These are phyloP conservation scores for Yamadazyma membranifaciens DNA, from an alignment of 1,139 yeast genomes.

Conservation along the genomic window DNA sequence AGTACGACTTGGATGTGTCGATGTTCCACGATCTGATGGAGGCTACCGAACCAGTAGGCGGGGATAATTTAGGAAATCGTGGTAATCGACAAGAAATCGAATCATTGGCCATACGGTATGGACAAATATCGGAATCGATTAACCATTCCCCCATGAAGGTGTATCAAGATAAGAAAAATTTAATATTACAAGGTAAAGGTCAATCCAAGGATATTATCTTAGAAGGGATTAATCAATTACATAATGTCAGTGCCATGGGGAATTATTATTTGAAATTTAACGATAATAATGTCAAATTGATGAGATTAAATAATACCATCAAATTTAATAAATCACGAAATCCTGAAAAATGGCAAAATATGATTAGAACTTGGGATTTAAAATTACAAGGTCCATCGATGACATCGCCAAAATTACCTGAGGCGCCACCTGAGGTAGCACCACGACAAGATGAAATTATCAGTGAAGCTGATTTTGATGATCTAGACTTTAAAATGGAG, in stretches of 20 bases:
- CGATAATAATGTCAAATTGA: slow-evolving; percentile 16
- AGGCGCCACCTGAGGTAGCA: too few species aligned
- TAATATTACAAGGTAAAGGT: slow-evolving; percentile 25
- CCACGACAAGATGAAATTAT: slow-evolving; percentile 19
- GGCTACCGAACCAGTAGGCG: slow-evolving; percentile 5
- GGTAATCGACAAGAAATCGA: slow-evolving; percentile 6
- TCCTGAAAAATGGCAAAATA: slow-evolving; percentile 19
- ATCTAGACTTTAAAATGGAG: slow-evolving; percentile 22
- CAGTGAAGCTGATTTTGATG: slow-evolving; percentile 40
- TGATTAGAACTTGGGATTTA: slow-evolving; percentile 12
- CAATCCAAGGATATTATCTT: slow-evolving; percentile 29
- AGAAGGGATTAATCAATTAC: slow-evolving; percentile 39
- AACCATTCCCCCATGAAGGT: slow-evolving; percentile 35
- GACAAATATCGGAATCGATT: slow-evolving; percentile 45
- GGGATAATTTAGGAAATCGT: slow-evolving; percentile 6
- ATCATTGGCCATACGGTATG: slow-evolving; percentile 39
- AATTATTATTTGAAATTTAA: slow-evolving; percentile 30
- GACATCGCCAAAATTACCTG: too few species aligned
- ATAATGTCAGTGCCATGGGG: slow-evolving; percentile 21
- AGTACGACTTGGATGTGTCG: slow-evolving; percentile 42
- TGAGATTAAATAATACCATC: slow-evolving; percentile 31
- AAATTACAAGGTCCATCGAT: slow-evolving; percentile 1
- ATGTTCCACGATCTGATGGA: slow-evolving; percentile 16
- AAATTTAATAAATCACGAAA: slow-evolving; percentile 40
- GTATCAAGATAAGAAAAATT: slow-evolving; percentile 35